Base-by-base conservation (phyloP, 495 filamentous ascomycete genomes). In the Xylaria acuta region DNA sequence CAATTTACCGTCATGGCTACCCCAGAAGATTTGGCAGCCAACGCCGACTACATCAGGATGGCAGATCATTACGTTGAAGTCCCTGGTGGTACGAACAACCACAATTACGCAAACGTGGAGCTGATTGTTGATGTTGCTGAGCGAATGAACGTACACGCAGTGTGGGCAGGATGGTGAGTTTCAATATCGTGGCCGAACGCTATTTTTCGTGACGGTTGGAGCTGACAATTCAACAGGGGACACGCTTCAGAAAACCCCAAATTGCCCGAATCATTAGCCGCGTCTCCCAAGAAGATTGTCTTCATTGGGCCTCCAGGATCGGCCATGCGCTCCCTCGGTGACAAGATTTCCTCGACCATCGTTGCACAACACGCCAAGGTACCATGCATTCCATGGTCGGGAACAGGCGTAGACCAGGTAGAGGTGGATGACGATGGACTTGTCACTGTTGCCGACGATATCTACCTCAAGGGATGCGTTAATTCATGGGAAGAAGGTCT, bases 1-100 rank as follows among this genome's bases (percentile, higher is more conserved):
- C 96, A 98, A 78, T 98, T 99, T 82, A 98, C 97, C 66, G 96
- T 98, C 73, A 99, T 99, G 96, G 96, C 96, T 73, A 99, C 96
- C 54, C 96, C 96, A n/a, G 96, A 99, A 84, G 96, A 99, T 92
- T 84, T 99, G 75, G 88, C 90, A 78, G 96, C 95, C 72, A 99
- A 99, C 82, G 97, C 96, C 64, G 96, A 99, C 84, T 99, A 99
- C 82, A 99, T 99, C 80, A 89, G 96, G 75, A 97, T 99, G 97
- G 96, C 96, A 2, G 96, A 99, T 81, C 93, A 97, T 88, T 99
- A 99, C 80, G 96, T 98, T 72, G 96, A 99, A 85, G 94, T 97
- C 62, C 96, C 96, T n/a, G 96, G 96, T 76, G 96, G 96, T 77
- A 99, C 97, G 58, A 99, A 99, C 85, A 99, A 99, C 87, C 98